A percentile compares a stretch with the other conserved stretches of the same genome.
phyloP scores from a whole-genome alignment of 768 basidiomycete species.

The Leccinum pellstonianum region DNA sequence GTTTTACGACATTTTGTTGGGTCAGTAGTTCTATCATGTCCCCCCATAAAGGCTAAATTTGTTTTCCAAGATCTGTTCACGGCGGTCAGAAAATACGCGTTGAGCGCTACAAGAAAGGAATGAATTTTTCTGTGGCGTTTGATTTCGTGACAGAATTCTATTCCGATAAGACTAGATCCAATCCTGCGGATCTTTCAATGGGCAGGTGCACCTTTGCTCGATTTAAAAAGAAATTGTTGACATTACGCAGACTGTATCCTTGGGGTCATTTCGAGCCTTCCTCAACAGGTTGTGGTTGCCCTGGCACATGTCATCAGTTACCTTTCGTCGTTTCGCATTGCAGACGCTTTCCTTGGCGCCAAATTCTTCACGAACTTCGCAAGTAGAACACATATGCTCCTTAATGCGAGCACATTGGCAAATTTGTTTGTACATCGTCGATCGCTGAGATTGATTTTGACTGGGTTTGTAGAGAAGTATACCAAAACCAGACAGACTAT shows the following conservation, averaged over 20 bases:
- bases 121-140: constrained; percentile 72
- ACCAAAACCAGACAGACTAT: constrained; percentile 83
- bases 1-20: constrained; percentile 70
- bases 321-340: constrained; percentile 71
- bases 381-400: constrained; percentile 76
- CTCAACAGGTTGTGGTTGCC: constrained; percentile 66
- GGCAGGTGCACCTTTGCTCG: background rate
- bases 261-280: constrained; percentile 62
- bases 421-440: constrained; percentile 53
- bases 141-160: constrained; percentile 65
- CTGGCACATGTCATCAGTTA: constrained; percentile 73
- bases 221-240: background rate
- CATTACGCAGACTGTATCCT: constrained; percentile 52
- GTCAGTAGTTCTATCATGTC: constrained; percentile 37
- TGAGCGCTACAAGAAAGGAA: constrained; percentile 55
- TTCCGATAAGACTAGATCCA: constrained; percentile 44
- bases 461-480: constrained; percentile 66
- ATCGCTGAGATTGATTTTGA: constrained; percentile 1
- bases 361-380: constrained; percentile 79
- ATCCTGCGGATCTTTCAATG: constrained; percentile 39
- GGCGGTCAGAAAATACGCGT: constrained; percentile 50
- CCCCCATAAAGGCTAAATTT: constrained; percentile 10
- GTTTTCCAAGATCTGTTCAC: constrained; percentile 36
- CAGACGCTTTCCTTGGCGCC: constrained; percentile 74
- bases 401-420: constrained; percentile 82